Evolutionary conservation across 2,329 filamentous ascomycete genomes (phyloP).

Genomic region (Sarocladium oryzae): DNA sequence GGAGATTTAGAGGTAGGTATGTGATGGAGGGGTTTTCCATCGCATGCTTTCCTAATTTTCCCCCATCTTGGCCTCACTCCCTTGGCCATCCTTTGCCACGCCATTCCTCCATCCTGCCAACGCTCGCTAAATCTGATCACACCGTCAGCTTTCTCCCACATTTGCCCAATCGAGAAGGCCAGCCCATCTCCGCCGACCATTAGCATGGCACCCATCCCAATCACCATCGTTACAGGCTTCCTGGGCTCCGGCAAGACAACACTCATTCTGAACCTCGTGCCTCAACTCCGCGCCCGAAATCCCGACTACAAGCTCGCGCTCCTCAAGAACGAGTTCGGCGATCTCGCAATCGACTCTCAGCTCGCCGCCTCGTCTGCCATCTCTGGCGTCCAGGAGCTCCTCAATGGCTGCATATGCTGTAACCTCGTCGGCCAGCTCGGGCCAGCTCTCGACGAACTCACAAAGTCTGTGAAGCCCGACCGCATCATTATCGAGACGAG

Average conservation of each 20-base stretch:
- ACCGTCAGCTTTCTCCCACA: too few relatives aligned
- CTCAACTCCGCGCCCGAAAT: slow-evolving; percentile 72
- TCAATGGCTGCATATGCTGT: slow-evolving; percentile 98
- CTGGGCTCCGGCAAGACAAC: slow-evolving; percentile 95
- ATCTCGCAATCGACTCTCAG: slow-evolving; percentile 87
- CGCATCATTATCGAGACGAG: slow-evolving; percentile 92
- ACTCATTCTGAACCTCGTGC: slow-evolving; percentile 86
- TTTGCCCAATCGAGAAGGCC: too few relatives aligned
- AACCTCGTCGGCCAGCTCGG: slow-evolving; percentile 90
- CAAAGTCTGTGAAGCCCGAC: slow-evolving; percentile 54
- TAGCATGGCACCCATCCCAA: slow-evolving; percentile 65
- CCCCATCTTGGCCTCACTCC: background rate
- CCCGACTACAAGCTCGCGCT: slow-evolving; percentile 80
- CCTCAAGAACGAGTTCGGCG: slow-evolving; percentile 97
- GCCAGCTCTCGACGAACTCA: slow-evolving; percentile 71
- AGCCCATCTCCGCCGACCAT: too few relatives aligned
- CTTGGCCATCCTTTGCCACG: background rate
- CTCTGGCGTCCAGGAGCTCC: slow-evolving; percentile 82
- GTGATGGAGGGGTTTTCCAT: too few relatives aligned
- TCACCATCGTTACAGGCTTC: slow-evolving; percentile 95
- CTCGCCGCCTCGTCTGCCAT: slow-evolving; percentile 78
- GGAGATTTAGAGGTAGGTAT: background rate
- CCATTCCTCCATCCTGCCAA: too few relatives aligned
- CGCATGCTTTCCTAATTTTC: too few relatives aligned
- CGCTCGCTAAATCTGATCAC: too few relatives aligned